Evolutionary conservation across 331 rosid species (phyloP), one percentile per base, ranked within the genome.

Genomic region (Dryas integrifolia): DNA sequence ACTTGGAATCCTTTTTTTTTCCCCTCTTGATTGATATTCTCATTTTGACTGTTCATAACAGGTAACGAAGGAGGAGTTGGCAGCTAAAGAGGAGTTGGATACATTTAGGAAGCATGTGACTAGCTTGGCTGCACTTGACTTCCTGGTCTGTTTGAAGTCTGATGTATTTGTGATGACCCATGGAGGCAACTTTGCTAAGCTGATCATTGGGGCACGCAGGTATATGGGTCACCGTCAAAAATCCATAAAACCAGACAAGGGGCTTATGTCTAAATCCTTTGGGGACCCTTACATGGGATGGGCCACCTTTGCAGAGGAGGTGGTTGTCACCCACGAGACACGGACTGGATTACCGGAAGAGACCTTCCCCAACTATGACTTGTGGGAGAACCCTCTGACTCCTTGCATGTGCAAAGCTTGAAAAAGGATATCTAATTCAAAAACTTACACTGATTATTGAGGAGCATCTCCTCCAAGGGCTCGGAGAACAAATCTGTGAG

Each of bases 231-330:
- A 95, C 82, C 91, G 83, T 45, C 94, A 66, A 30, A 95, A 95
- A 80, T 95, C 99, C 71, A 95, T 95, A 70, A 95, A 95, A 79
- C 99, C 99, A 0, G 99, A 95, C 87, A 95, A 95, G 81, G 99
- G 99, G 47, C 86, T 95, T n/a, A 95, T 95, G 99, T 95, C 99
- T 16, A 95, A 95, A 72, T 95, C 99, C 72, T 95, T 95, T 61
- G 99, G 99, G 47, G 99, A 95, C 78, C 99, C 99, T 12, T 95
- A 92, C 87, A 92, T 95, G 98, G 98, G 98, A 1, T 95, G 99
- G 98, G 96, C 99, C 2, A 72, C 92, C 71, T 95, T 95, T 65
- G 98, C 89, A 13, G 98, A 95, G 81, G 99, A 95, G 45, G 99
- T 92, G 14, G 89, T 92, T 15, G 86, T 87, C 51, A 92, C 99